phyloP scores from a whole-genome alignment of 208 protist species.

The Trypanosoma platydactyli region DNA sequence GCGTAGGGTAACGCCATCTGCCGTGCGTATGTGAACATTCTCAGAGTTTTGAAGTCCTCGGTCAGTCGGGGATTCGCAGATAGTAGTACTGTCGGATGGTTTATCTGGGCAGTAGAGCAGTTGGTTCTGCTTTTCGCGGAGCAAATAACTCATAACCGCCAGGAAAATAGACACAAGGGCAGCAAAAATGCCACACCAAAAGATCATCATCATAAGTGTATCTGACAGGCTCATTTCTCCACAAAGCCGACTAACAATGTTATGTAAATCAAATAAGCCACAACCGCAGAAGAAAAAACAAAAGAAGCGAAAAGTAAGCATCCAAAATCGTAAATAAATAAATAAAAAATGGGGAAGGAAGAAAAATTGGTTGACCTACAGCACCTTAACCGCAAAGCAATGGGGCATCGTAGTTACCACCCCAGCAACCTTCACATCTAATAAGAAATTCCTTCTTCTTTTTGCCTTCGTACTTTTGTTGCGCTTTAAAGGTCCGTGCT shows the following conservation, averaged over 20 bases:
- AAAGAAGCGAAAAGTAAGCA: slow-evolving; percentile 1
- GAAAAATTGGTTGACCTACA: neutral
- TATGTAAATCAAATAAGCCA: neutral
- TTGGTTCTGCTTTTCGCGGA: slow-evolving; percentile 43
- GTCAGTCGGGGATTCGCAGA: slow-evolving; percentile 59
- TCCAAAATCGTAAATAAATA: slow-evolving; percentile 14
- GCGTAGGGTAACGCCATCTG: slow-evolving; percentile 63
- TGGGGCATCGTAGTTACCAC: neutral
- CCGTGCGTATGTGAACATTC: slow-evolving; percentile 55
- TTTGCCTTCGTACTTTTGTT: neutral
- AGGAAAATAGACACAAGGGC: slow-evolving; percentile 28
- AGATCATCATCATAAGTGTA: slow-evolving; percentile 15
- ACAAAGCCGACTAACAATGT: too few species aligned
- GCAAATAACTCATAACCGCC: slow-evolving; percentile 28
- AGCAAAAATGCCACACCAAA: slow-evolving; percentile 21
- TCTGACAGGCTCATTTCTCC: slow-evolving; percentile 24
- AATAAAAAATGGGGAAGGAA: neutral
- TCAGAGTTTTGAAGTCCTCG: slow-evolving; percentile 59
- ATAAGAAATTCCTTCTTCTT: neutral
- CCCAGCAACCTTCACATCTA: too few species aligned
- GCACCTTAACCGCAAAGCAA: neutral
- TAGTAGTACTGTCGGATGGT: slow-evolving; percentile 52
- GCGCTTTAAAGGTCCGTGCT: neutral
- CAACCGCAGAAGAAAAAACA: slow-evolving; percentile 12
- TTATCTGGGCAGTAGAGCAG: slow-evolving; percentile 73